Base-by-base conservation (phyloP, 176 grass and related monocot species). In the Cymbopogon citratus region DNA sequence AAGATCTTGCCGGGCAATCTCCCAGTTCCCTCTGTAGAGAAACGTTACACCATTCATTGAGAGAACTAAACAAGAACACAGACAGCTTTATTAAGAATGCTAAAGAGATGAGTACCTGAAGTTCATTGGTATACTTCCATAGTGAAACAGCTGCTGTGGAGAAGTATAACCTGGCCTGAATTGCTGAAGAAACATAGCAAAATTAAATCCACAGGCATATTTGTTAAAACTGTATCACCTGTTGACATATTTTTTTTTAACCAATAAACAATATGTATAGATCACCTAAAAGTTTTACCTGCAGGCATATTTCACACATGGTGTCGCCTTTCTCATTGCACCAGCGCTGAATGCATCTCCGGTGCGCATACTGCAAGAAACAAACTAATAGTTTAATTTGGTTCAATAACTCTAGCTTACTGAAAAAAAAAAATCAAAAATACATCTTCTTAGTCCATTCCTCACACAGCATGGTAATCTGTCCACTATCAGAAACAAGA, bases 291-390 rank as follows among this genome's bases (percentile, higher is more conserved):
- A 8, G 23, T 9, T 28, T 74, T 85, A 99, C 96, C 96, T 93
- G 92, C 71, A 98, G 67, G 69, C 96, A 98, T 87, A 98, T 98
- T 83, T 98, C 92, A 14, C 96, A 98, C 25, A 80, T 78, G 15
- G 91, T 95, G 71, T 99, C 90, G 1, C 96, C 96, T 56, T 99
- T 99, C 83, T 99, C 96, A 11, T 95, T 91, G 64, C 96, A 99
- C 96, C 96, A 99, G 1, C 85, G 82, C 12, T 99, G 96, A 70
- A 99, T 85, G 83, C 96, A 99, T 87, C 90, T 91, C 40, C 96
- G 83, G 63, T 99, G 96, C 0, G 89, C 96, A 11, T 95, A 95
- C 96, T 99, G 85, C 73, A 85, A 77, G 15, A 72, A 5, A 67
- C 26, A 78, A 93, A 27, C 12, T 41, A 76, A 48, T 4, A 73